phyloP scores from a whole-genome alignment of 768 basidiomycete genomes.

The Leucocoprinus birnbaumii region DNA sequence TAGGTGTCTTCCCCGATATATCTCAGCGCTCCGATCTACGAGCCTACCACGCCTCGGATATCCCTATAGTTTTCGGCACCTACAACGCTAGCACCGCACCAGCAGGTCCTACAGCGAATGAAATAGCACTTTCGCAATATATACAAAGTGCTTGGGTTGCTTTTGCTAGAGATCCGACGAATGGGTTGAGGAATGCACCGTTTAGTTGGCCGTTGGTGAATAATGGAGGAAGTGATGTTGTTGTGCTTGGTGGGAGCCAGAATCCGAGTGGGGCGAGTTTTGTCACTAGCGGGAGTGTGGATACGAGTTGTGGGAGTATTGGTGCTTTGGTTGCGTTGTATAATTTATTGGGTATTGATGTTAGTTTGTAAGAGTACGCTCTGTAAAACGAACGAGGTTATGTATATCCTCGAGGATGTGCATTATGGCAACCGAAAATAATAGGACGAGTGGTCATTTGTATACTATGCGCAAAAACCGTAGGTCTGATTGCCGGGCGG shows the following conservation, averaged over 20 bases:
- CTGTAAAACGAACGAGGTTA: too few relatives aligned
- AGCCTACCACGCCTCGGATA: slow-evolving; percentile 35
- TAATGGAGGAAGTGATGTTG: slow-evolving; percentile 1
- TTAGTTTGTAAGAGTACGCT: slow-evolving; percentile 4
- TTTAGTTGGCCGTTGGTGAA: slow-evolving; percentile 4
- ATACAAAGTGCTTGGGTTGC: slow-evolving; percentile 13
- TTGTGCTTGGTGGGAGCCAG: slow-evolving; percentile 1
- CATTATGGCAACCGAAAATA: too few relatives aligned
- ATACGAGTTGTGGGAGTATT: slow-evolving; percentile 3
- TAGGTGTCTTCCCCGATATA: slow-evolving; percentile 35
- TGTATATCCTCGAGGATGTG: too few relatives aligned
- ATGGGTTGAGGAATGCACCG: slow-evolving; percentile 5
- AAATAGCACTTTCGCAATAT: slow-evolving; percentile 6
- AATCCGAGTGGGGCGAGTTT: slow-evolving; percentile 3
- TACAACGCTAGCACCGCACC: slow-evolving; percentile 5
- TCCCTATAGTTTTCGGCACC: slow-evolving; percentile 38
- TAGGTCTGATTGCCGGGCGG: too few relatives aligned
- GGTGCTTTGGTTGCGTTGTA: slow-evolving; percentile 2
- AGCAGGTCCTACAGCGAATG: background rate
- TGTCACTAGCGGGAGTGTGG: background rate
- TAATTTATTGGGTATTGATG: slow-evolving; percentile 3
- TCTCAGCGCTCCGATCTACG: slow-evolving; percentile 29
- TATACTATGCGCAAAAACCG: too few relatives aligned
- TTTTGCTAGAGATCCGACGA: slow-evolving; percentile 13
- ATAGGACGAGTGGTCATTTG: too few relatives aligned